These are phyloP conservation scores for Tuber calosporum DNA, from an alignment of 495 filamentous ascomycete genomes.

Conservation along the genomic window DNA sequence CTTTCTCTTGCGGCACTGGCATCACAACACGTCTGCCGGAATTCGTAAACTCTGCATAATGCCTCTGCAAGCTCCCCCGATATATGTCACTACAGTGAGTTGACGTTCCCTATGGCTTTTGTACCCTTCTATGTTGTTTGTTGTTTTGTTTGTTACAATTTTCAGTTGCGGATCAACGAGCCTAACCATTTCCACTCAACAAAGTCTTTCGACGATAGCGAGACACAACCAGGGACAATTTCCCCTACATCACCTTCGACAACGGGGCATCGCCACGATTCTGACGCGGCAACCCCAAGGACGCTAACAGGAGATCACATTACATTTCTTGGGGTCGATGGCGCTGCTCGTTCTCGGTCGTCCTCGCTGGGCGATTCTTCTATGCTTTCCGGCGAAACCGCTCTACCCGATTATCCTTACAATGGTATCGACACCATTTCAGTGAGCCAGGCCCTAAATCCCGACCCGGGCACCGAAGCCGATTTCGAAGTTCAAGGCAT, in stretches of 20 bases:
- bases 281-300: conserved; percentile 21
- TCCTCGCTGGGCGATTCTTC: conserved; percentile 36
- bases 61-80: conserved; percentile 20
- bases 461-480: conserved; percentile 58
- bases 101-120: neutral
- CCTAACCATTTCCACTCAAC: conserved; percentile 15
- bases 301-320: conserved; percentile 4
- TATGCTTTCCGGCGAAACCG: conserved; percentile 33
- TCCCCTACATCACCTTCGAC: conserved; percentile 19
- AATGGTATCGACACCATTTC: conserved; percentile 45
- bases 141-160: neutral
- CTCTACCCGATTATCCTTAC: conserved; percentile 29
- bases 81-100: conserved; percentile 29
- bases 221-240: neutral
- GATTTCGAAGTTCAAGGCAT: conserved; percentile 57
- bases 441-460: conserved; percentile 54
- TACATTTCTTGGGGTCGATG: conserved; percentile 22
- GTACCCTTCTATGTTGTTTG: neutral
- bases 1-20: neutral
- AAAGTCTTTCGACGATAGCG: conserved; percentile 25
- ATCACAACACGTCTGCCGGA: neutral
- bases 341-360: conserved; percentile 22
- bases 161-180: neutral
- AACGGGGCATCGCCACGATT: conserved; percentile 11
- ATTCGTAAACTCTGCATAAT: neutral